These are phyloP conservation scores for Crassisporium funariophilum DNA, from an alignment of 768 basidiomycete genomes.

Conservation along the genomic window DNA sequence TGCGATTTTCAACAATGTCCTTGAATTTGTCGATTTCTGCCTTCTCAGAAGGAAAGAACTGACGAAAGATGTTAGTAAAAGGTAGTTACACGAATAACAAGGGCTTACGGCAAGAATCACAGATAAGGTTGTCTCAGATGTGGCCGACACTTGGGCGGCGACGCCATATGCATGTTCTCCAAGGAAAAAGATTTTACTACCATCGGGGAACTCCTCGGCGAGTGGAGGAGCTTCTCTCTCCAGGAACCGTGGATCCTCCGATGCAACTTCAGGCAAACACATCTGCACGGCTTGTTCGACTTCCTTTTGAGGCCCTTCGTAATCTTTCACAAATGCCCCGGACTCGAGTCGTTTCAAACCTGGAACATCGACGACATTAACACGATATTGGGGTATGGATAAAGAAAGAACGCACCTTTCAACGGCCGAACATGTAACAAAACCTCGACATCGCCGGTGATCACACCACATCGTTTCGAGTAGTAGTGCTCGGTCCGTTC, in stretches of 20 bases:
- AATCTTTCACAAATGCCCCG: slow-evolving; percentile 94
- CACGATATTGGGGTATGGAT: background rate
- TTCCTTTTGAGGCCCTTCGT: slow-evolving; percentile 82
- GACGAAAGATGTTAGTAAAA: slow-evolving; percentile 2
- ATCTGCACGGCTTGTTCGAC: slow-evolving; percentile 87
- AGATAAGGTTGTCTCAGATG: slow-evolving; percentile 69
- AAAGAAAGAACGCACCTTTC: slow-evolving; percentile 61
- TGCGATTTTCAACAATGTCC: slow-evolving; percentile 55
- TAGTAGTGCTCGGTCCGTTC: slow-evolving; percentile 82
- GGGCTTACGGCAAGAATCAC: slow-evolving; percentile 81
- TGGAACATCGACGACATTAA: slow-evolving; percentile 28
- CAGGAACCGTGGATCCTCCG: slow-evolving; percentile 86
- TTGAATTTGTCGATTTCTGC: slow-evolving; percentile 81
- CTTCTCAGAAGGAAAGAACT: slow-evolving; percentile 90
- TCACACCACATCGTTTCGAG: slow-evolving; percentile 86
- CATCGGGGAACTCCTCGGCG: slow-evolving; percentile 86
- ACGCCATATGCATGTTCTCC: slow-evolving; percentile 96
- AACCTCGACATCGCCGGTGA: slow-evolving; percentile 80
- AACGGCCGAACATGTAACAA: slow-evolving; percentile 88
- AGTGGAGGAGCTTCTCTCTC: slow-evolving; percentile 84
- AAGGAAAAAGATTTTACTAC: slow-evolving; percentile 93
- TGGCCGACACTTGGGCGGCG: slow-evolving; percentile 83
- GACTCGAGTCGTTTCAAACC: slow-evolving; percentile 88
- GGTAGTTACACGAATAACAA: background rate
- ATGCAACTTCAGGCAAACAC: slow-evolving; percentile 74